Conservation (phyloP, 768 basidiomycete species). For the Ramaria sp. region DNA sequence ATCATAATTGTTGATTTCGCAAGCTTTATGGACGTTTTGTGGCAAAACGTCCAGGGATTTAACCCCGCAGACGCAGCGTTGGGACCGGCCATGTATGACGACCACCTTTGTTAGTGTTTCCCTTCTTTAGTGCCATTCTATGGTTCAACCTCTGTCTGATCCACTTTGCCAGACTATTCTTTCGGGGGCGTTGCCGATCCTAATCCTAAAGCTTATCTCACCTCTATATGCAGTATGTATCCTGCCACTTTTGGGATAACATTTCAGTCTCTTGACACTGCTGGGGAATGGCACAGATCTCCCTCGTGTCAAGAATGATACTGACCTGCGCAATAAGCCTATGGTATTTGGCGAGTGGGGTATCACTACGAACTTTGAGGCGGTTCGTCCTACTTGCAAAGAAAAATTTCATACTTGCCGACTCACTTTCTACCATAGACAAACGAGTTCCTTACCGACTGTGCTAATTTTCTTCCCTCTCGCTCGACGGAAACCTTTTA, state of each 20-base stretch:
- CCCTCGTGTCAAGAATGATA: conserved; percentile 38
- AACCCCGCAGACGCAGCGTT: conserved; percentile 61
- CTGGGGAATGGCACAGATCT: conserved; percentile 34
- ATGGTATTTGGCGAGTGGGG: conserved; percentile 52
- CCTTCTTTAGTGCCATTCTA: not conserved
- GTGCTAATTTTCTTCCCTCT: not conserved
- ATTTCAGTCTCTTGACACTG: not conserved
- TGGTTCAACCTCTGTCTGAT: not conserved
- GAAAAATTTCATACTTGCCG: not conserved
- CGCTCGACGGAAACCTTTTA: not conserved
- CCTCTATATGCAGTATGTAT: conserved; percentile 55
- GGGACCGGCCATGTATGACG: conserved; percentile 68
- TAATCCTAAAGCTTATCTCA: conserved; percentile 53
- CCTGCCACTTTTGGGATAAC: not conserved
- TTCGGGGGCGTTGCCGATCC: conserved; percentile 58
- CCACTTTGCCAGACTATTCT: not conserved
- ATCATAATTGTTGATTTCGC: too few species aligned
- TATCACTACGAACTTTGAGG: conserved; percentile 51
- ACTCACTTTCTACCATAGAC: conserved; percentile 1
- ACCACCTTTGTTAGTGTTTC: conserved; percentile 55
- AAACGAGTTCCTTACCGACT: conserved; percentile 6
- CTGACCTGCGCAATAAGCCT: conserved; percentile 32
- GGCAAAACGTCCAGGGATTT: conserved; percentile 59
- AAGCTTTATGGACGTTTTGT: conserved; percentile 75
- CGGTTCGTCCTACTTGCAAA: conserved; percentile 25